phyloP scores from a whole-genome alignment of 768 basidiomycete species.

The Macrolepiota fuliginosa region DNA sequence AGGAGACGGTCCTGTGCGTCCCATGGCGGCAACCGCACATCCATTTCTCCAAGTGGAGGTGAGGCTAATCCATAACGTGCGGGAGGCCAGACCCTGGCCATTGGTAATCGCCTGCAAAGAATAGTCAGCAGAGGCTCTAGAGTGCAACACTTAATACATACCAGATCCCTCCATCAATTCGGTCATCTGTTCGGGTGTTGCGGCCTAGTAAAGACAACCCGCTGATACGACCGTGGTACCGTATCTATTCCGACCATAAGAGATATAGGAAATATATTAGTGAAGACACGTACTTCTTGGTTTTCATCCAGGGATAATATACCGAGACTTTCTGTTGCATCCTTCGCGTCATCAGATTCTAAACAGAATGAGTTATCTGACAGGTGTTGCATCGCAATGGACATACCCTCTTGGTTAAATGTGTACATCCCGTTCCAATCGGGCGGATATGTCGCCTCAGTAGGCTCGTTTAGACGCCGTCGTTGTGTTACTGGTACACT shows the following conservation, averaged over 20 bases:
- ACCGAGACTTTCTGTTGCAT: conserved; percentile 58
- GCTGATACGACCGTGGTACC: conserved; percentile 78
- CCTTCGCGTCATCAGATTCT: conserved; percentile 37
- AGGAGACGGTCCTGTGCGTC: conserved; percentile 67
- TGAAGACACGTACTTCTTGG: conserved; percentile 50
- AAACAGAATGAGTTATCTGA: neutral
- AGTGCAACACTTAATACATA: conserved; percentile 22
- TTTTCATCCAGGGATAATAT: conserved; percentile 75
- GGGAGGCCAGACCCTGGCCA: conserved; percentile 74
- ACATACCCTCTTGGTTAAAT: conserved; percentile 38
- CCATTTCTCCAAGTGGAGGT: conserved; percentile 41
- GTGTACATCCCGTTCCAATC: conserved; percentile 64
- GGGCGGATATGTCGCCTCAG: conserved; percentile 24
- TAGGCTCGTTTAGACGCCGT: conserved; percentile 40
- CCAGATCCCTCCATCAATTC: conserved; percentile 70
- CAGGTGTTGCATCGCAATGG: neutral
- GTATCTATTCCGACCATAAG: conserved; percentile 47
- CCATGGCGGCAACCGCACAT: conserved; percentile 55
- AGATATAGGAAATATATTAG: neutral
- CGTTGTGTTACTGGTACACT: conserved; percentile 32
- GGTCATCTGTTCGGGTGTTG: conserved; percentile 63
- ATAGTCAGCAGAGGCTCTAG: neutral
- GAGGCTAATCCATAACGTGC: conserved; percentile 38
- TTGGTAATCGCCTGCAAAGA: conserved; percentile 57
- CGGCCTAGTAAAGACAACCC: conserved; percentile 74